Conservation (phyloP, 2,329 filamentous ascomycete species). For the Coniochaeta sp. region DNA sequence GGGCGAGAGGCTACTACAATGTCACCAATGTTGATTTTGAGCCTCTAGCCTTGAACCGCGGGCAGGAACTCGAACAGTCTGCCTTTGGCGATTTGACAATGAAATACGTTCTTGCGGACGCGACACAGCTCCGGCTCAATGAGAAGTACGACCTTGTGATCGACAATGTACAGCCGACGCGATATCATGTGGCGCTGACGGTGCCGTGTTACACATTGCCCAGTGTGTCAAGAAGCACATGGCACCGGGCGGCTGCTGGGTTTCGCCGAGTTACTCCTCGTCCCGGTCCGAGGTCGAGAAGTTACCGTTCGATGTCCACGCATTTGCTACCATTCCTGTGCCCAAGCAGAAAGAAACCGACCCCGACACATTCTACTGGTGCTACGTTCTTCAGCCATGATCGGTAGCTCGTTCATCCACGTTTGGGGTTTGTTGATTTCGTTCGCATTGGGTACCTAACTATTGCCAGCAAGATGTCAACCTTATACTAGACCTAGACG, state of each 20-base stretch:
- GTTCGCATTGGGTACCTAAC: too few species aligned
- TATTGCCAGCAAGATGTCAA: too few species aligned
- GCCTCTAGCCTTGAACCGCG: constrained; percentile 35
- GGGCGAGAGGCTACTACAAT: constrained; percentile 29
- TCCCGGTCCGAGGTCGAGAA: constrained; percentile 28
- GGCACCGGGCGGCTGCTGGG: constrained; percentile 30
- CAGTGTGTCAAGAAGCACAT: constrained; percentile 25
- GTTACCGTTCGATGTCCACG: constrained; percentile 32
- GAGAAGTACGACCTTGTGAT: constrained; percentile 31
- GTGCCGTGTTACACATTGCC: constrained; percentile 29
- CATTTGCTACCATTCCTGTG: constrained; percentile 32
- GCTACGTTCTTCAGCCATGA: constrained; percentile 31
- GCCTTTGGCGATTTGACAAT: constrained; percentile 36
- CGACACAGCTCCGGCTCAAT: constrained; percentile 25
- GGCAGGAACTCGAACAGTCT: constrained; percentile 28
- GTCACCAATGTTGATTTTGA: constrained; percentile 44
- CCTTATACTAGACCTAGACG: too few species aligned
- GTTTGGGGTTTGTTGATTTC: background rate
- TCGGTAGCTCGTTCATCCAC: background rate
- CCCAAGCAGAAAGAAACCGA: constrained; percentile 31
- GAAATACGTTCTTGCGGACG: constrained; percentile 36
- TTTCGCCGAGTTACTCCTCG: constrained; percentile 39
- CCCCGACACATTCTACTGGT: constrained; percentile 38
- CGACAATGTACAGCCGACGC: constrained; percentile 42
- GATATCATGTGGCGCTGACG: constrained; percentile 35